Base-by-base conservation (phyloP, 495 filamentous ascomycete genomes). In the Tuber microsphaerosporum region DNA sequence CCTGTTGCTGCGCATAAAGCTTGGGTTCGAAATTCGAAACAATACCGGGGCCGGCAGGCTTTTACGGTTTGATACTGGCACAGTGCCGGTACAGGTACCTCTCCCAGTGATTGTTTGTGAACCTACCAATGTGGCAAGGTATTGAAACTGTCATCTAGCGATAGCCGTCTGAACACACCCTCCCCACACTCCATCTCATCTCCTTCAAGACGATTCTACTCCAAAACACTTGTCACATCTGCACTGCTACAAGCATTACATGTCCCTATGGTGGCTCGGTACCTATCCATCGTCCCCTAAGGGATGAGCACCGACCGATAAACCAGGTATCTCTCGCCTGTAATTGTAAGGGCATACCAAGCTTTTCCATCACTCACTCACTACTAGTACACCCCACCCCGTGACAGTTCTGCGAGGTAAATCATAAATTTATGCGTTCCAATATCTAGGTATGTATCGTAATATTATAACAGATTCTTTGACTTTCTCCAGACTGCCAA, bases 121-220 rank as follows among this genome's bases (percentile, higher is more conserved):
- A 9, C 51, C 8, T 61, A 31, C 75, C 76, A 73, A 70, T 48
- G 71, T 73, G n/a, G 61, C 51, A 75, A 22, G n/a, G 12, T 75
- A 65, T 71, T 81, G 79, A 81, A 81, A 81, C 79, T 42, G 43
- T 71, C 75, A 72, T 81, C 79, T 48, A 75, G 78, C 78, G 74
- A 72, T 73, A 79, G 71, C 70, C 73, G 77, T 79, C 76, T 56
- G 72, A 75, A 75, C 26, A 44, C 61, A 41, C 39, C 39, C 31
- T 61, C 75, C 79, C 75, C 46, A 51, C 48, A n/a, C 9, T 7
- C 51, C n/a, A 56, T 26, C 51, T 9, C 51, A 61, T 61, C n/a
- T n/a, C 51, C n/a, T 26, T 61, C 51, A 61, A 61, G 51, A 61
- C 51, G 10, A 31, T 74, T 37, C 72, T 48, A 73, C 71, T 48